Base-by-base conservation (phyloP, 225 moss, liverwort and hornwort species). In the Physcomitrellopsis africana region DNA sequence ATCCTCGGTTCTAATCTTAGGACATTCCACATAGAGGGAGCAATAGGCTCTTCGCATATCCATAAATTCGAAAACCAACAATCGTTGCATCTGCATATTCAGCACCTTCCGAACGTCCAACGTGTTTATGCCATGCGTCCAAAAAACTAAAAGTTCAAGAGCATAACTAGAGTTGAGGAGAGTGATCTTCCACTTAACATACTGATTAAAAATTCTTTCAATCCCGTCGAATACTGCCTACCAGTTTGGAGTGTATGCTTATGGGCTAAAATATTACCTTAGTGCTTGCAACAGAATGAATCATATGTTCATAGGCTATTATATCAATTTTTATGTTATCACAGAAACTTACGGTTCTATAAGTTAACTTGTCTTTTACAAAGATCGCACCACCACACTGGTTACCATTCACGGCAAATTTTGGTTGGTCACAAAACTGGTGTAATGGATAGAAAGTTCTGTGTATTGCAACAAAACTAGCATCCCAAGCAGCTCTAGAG, bases 351-450 rank as follows among this genome's bases (percentile, higher is more conserved):
- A 75, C 71, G 56, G 60, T 45, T 55, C 51, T 72, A 69, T 56
- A 78, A 75, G 20, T 37, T 47, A 67, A 77, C 42, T 68, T 48
- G 59, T 70, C 56, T 74, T 76, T 72, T 60, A 75, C 70, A 80
- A 10, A 80, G 66, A 74, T 77, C 73, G 80, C 81, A 84, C 76
- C 72, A 76, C 77, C 73, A 77, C 76, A 73, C 80, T 52, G 73
- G 63, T 63, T 72, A 83, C 73, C 77, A 49, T 74, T 78, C 77
- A 74, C 70, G 49, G 27, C 45, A 74, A 62, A 53, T 26, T 74
- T 70, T 70, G 61, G 53, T 76, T 70, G 43, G 70, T 69, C 73
- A 70, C 73, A 70, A 37, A 80, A 70, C 84, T 51, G 67, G 60
- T 58, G 13, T 69, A 60, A 65, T 70, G 57, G 74, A 70, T 54